These are phyloP conservation scores for Vaucheria bursata DNA, from an alignment of 352 stramenopile genomes.

Conservation along the genomic window DNA sequence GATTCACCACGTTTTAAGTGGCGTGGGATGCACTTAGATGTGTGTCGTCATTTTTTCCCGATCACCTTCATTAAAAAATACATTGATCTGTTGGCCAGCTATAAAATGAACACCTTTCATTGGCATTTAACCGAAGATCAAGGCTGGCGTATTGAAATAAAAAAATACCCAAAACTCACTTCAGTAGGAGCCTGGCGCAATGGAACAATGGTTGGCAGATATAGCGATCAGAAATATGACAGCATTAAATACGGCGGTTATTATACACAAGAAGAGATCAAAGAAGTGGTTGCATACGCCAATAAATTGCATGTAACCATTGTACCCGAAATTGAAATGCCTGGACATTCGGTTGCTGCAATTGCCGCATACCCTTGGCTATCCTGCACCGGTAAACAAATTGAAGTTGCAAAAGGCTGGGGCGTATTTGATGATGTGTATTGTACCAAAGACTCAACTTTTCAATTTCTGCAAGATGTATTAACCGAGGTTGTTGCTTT, in stretches of 20 bases:
- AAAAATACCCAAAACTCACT: neutral
- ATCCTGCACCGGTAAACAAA: neutral
- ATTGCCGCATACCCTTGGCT: neutral
- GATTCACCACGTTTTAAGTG: neutral
- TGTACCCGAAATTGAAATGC: neutral
- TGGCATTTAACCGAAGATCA: neutral
- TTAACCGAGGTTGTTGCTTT: neutral
- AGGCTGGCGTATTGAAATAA: neutral
- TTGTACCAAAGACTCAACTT: neutral
- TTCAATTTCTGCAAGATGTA: neutral
- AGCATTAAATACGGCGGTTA: neutral
- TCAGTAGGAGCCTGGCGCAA: neutral
- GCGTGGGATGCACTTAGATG: neutral
- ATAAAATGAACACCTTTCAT: neutral
- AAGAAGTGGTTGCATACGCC: slow-evolving; percentile 6
- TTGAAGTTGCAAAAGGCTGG: neutral
- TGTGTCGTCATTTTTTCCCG: neutral
- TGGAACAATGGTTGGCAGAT: too few relatives aligned
- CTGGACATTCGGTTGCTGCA: neutral
- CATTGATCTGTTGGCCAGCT: neutral
- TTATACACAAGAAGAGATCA: neutral
- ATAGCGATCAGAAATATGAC: too few relatives aligned
- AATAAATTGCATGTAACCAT: neutral
- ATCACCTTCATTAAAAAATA: neutral
- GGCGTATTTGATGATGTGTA: neutral